Evolutionary conservation across 108 stramenopile species (phyloP).

Genomic region (Nitzschia sp.): DNA sequence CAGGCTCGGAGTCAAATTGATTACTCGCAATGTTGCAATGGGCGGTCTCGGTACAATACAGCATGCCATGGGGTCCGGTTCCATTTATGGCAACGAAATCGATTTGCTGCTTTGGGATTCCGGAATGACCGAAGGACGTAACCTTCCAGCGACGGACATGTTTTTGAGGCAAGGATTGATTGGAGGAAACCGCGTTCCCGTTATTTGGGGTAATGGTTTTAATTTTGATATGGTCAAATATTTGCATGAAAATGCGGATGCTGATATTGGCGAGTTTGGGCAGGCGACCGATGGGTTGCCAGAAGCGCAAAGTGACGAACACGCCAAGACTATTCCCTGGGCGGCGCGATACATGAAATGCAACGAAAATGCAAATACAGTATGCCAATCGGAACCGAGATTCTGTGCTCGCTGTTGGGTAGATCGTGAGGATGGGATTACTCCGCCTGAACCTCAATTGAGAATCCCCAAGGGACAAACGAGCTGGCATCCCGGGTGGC

Average conservation of each 20-base stretch:
- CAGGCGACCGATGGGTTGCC: conserved; percentile 49
- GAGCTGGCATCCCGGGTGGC: conserved; percentile 76
- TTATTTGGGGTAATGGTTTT: conserved; percentile 52
- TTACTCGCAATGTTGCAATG: conserved; percentile 68
- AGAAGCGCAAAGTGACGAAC: conserved; percentile 48
- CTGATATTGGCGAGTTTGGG: conserved; percentile 75
- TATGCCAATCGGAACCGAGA: conserved; percentile 53
- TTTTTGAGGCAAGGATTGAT: conserved; percentile 74
- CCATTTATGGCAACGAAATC: conserved; percentile 74
- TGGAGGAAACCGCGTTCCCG: conserved; percentile 60
- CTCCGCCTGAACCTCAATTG: conserved; percentile 29
- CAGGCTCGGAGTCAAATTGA: conserved; percentile 62
- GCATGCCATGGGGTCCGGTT: conserved; percentile 53
- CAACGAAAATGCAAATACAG: conserved; percentile 24
- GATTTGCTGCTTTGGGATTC: conserved; percentile 83
- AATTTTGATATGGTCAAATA: conserved; percentile 60
- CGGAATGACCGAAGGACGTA: conserved; percentile 39
- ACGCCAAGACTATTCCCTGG: conserved; percentile 61
- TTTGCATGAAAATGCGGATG: conserved; percentile 72
- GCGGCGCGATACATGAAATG: conserved; percentile 75
- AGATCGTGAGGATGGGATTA: conserved; percentile 54
- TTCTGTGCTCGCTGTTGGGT: conserved; percentile 75
- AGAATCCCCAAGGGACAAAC: conserved; percentile 34
- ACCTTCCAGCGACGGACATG: conserved; percentile 40
- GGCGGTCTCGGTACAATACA: conserved; percentile 64